Evolutionary conservation across 2,329 filamentous ascomycete species (phyloP).

Genomic region (Diaporthe nobilis): DNA sequence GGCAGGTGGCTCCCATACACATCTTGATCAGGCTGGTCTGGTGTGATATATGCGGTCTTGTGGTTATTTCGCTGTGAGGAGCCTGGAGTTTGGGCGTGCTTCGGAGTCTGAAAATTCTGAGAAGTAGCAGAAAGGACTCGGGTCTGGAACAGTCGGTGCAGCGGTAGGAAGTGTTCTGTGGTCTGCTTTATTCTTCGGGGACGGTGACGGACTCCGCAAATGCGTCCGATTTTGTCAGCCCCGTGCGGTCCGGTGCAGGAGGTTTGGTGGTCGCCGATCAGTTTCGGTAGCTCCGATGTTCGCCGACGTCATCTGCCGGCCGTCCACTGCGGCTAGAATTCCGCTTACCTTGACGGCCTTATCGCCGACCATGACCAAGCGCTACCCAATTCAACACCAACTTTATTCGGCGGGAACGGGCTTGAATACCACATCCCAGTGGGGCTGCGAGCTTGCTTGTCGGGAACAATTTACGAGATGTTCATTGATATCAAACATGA

Average conservation of each 20-base stretch:
- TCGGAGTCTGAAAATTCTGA: background rate
- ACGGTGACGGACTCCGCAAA: background rate
- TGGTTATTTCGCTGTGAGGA: background rate
- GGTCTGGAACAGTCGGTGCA: background rate
- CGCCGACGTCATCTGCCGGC: constrained; percentile 28
- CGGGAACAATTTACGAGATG: background rate
- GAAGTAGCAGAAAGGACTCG: too few species aligned
- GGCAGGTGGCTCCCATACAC: constrained; percentile 58
- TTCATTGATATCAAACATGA: too few species aligned
- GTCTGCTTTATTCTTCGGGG: background rate
- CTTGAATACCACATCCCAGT: too few species aligned
- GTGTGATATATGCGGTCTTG: background rate
- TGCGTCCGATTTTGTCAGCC: background rate
- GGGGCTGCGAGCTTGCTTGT: background rate
- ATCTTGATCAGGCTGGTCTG: constrained; percentile 47
- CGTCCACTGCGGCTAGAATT: background rate
- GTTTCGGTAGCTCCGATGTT: constrained; percentile 10
- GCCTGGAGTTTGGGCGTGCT: background rate
- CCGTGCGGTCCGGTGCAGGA: constrained; percentile 13
- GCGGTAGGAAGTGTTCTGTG: background rate
- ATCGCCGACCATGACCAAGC: constrained; percentile 1
- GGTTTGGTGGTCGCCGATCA: constrained; percentile 13
- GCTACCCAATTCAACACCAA: too few species aligned
- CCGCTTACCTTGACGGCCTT: background rate
- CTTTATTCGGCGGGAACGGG: background rate